Evolutionary conservation across 257 asterid species (phyloP), one percentile per base, ranked within the genome.

Genomic region (Orobanche coerulescens): DNA sequence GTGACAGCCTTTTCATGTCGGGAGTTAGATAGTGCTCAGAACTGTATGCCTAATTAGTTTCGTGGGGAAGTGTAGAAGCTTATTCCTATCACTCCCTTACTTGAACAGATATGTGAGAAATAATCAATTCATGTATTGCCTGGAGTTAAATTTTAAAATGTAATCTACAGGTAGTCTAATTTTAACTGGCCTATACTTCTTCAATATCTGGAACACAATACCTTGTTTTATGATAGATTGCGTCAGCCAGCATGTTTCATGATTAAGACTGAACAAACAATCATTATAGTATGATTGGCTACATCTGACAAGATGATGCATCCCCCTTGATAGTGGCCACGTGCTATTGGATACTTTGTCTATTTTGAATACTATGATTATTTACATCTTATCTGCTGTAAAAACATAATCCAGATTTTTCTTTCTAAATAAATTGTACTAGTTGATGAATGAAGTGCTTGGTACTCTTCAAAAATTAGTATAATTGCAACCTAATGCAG

Each of bases 401-500:
- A 30, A 30, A 30, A 30, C 7, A 30, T 30, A 30, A 2, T 30
- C 7, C 36, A 30, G 7, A 7, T 2, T 30, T 2, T 30, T 30
- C 36, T 30, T 30, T 30, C 36, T 30, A 36, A 2, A 36, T 9
- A 36, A n/a, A n/a, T n/a, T 36, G 42, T 36, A 2, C 2, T 36
- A 11, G 42, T 7, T 36, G 42, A 36, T 36, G n/a, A 58, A 55
- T 68, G 30, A 51, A 66, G 54, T 42, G 36, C 58, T 40, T 6
- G 9, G 36, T 47, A 3, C 54, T 65, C 59, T 46, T 19, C 22
- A 39, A 20, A 28, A 48, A 19, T 4, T n/a, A 36, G 63, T 47
- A 40, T 37, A n/a, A 26, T 39, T 50, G 64, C 30, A 53, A 64
- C 25, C 71, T 76, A 39, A 74, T 67, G 68, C 39, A 2, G 58